Evolutionary conservation across 768 basidiomycete species (phyloP), one percentile per base, ranked within the genome.

Genomic region (Leccinum broughii): DNA sequence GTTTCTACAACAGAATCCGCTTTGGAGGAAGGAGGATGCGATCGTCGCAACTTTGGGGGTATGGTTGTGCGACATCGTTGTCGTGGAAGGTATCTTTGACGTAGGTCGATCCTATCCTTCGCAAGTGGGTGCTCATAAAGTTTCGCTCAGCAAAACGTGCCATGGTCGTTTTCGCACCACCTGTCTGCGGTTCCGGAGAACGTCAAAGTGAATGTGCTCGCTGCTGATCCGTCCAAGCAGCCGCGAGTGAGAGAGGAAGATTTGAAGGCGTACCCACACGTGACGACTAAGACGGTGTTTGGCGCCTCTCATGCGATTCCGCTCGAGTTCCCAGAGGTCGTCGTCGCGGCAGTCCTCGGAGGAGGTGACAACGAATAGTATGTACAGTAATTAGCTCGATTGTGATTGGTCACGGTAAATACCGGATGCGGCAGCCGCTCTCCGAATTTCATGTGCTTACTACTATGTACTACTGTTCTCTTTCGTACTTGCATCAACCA

Each of bases 381-480:
- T 34, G 11, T 35, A 6, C 34, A 2, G 22, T 48, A 30, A 60
- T 41, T 30, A 49, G 11, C 28, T 22, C 22, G n/a, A 17, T 6
- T 17, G 6, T 63, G 68, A 72, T 70, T 71, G 71, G 70, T 5
- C 32, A 11, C 69, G 70, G 67, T 48, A 32, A 5, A 37, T 60
- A 17, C 67, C 71, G 67, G 55, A 8, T 22, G 6, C 48, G 58
- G 50, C 51, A 51, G 44, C 56, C 58, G 56, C 41, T 20, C 30
- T 22, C 61, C 58, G 58, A 62, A 66, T 62, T 68, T 46, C 70
- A 67, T 59, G 63, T 60, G 65, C 13, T 35, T 14, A 14, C 34
- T 14, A 11, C 3, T 32, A 32, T 10, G 9, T 32, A 32, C 59
- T 52, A 54, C 3, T 26, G 5, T 5, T 15, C 22, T 22, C 17